Evolutionary conservation across 768 basidiomycete species (phyloP), one percentile per base, ranked within the genome.

Genomic region (Collybia nuda): DNA sequence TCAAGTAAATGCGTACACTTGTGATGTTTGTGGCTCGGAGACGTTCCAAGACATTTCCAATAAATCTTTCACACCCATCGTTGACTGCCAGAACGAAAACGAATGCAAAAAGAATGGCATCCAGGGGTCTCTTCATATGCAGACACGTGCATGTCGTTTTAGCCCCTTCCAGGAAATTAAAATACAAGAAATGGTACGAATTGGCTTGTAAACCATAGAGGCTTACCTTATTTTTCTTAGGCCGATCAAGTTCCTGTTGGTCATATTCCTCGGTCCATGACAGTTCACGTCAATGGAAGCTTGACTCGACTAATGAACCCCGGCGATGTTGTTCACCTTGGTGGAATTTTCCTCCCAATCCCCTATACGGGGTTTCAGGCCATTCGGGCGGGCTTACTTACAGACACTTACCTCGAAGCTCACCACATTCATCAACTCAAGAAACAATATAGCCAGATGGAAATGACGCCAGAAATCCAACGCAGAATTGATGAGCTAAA

Each of bases 171-270:
- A 99, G 65, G 97, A 99, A 69, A 83, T 97, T 53, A 96, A 96
- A 69, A 95, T 99, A 48, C 97, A 99, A 67, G 97, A 99, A 69
- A 96, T 99, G 95, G 94, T 90, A 51, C 12, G 32, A 32, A 54
- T 76, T 59, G 2, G 22, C 37, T 18, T 21, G 32, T n/a, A 15
- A 49, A 4, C 15, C 7, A 48, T 48, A 39, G 3, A 42, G 40
- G 45, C 18, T 39, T 32, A 40, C 40, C 53, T n/a, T n/a, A 54
- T 18, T 29, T 11, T 43, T 43, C n/a, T 36, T 59, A 93, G 93
- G 90, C 96, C 21, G 96, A 98, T 62, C 97, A 99, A 85, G 97
- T 99, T 1, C 97, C 97, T 19, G 96, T 99, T 41, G 97, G 97
- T 3, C 97, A 99, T 66, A 99, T 99, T 51, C 97, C 97, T 19